A percentile compares a stretch with the other conserved stretches of the same genome.
These are phyloP conservation scores for Ceratocystis ficicola DNA, from an alignment of 2,329 filamentous ascomycete species.

Conservation along the genomic window DNA sequence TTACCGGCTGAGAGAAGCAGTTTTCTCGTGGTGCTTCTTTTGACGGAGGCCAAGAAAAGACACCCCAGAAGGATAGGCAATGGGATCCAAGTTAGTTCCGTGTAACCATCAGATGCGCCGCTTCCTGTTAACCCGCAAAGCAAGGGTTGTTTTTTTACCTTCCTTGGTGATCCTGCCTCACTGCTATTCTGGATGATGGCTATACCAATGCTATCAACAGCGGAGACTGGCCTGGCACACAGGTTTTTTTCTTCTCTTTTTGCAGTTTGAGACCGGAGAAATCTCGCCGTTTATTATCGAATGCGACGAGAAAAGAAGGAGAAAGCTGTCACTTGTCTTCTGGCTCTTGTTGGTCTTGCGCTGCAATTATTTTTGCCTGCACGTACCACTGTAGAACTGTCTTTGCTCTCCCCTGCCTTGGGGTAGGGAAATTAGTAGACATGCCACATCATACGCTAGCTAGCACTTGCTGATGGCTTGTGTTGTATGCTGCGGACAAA, in stretches of 20 bases:
- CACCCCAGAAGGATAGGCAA: background rate
- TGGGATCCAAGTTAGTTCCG: background rate
- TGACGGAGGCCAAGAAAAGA: background rate
- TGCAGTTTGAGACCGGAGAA: no score
- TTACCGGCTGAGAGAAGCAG: background rate
- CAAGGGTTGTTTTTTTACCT: constrained; percentile 1
- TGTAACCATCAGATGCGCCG: constrained; percentile 8
- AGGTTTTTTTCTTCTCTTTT: no score
- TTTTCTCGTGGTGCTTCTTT: background rate
- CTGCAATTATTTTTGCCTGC: background rate
- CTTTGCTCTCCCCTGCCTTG: no score
- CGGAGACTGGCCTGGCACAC: background rate
- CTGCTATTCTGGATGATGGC: background rate
- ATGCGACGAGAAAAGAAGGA: no score
- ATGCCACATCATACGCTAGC: no score
- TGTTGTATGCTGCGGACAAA: no score
- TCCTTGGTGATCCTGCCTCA: background rate
- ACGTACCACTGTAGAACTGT: background rate
- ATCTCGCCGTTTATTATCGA: no score
- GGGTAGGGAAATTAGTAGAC: no score
- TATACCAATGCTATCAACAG: background rate
- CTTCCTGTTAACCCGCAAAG: constrained; percentile 2
- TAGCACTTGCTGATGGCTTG: no score
- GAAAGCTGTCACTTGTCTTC: no score
- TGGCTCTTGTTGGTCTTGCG: background rate